A percentile compares a stretch with the other conserved stretches of the same genome.
Conservation (phyloP, 176 grass and related monocot species). For the Bothriochloa decipiens region DNA sequence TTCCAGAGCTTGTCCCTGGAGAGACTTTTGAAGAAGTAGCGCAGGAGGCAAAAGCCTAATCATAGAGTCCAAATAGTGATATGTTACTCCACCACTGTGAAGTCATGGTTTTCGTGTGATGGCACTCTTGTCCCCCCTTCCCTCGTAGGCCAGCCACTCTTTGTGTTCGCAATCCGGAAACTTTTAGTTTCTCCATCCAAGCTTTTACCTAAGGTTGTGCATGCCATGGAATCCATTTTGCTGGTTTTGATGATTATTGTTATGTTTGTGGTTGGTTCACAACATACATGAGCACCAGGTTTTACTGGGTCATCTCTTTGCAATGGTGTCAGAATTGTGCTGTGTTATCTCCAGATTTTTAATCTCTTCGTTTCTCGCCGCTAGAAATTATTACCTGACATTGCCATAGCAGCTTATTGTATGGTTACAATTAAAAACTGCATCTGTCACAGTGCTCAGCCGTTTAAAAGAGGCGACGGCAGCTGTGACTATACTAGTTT, state of each 20-base stretch:
- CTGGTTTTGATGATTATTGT: constrained; percentile 39
- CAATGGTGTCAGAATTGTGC: neutral
- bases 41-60: constrained; percentile 66
- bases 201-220: constrained; percentile 41
- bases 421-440: too few relatives aligned
- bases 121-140: constrained; percentile 2
- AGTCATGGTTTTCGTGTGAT: constrained; percentile 56
- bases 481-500: too few relatives aligned
- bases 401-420: neutral
- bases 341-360: neutral
- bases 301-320: neutral
- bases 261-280: neutral
- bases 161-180: constrained; percentile 52
- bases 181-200: constrained; percentile 54
- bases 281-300: constrained; percentile 12
- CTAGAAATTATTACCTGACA: neutral
- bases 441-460: too few relatives aligned
- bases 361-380: neutral
- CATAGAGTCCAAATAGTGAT: constrained; percentile 40
- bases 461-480: too few relatives aligned
- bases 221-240: constrained; percentile 46
- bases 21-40: constrained; percentile 86
- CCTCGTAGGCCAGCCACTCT: constrained; percentile 16
- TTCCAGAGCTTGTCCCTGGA: constrained; percentile 87
- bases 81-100: constrained; percentile 34